Base-by-base conservation (phyloP, 306 rosid genomes). In the Cercis canadensis region DNA sequence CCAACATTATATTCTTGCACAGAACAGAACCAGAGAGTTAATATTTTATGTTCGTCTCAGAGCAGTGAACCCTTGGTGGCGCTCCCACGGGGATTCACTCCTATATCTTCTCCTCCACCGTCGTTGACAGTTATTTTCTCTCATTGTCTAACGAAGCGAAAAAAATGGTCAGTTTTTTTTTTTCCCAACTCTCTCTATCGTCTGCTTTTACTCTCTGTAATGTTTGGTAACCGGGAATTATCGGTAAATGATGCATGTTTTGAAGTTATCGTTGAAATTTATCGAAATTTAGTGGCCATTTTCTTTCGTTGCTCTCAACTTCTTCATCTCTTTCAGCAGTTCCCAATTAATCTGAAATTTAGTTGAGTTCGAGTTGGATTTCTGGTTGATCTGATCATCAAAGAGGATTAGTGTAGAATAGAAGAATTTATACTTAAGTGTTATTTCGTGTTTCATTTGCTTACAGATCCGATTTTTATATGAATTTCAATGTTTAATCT, bases 131-230 rank as follows among this genome's bases (percentile, higher is more conserved):
- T 56, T 36, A 16, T 31, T 62, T 60, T n/a, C 36, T 18, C 49
- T 50, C 55, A 5, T 31, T 58, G 37, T 4, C 80, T 61, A 18
- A 39, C 16, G 51, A 41, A 14, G 11, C 41, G 29, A 15, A 45
- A 62, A 66, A 60, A 12, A 80, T 80, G 83, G 83, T 80, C 63
- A 69, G 73, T 69, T 31, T 31, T 15, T 14, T 31, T 33, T 41
- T n/a, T 40, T 13, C 11, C 5, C 29, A 24, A 24, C 29, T 24
- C n/a, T 41, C 11, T 3, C 13, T 10, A 43, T 10, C 4, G 9
- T 43, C n/a, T 43, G 49, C 13, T 43, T 43, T 10, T 12, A 24
- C 61, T 33, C n/a, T 29, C 3, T 50, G 4, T n/a, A 5, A 0
- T 8, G 12, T 4, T 43, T 43, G 14, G 3, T 43, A 43, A 12